phyloP scores from a whole-genome alignment of 2,329 filamentous ascomycete species.

The Fusarium sp. region DNA sequence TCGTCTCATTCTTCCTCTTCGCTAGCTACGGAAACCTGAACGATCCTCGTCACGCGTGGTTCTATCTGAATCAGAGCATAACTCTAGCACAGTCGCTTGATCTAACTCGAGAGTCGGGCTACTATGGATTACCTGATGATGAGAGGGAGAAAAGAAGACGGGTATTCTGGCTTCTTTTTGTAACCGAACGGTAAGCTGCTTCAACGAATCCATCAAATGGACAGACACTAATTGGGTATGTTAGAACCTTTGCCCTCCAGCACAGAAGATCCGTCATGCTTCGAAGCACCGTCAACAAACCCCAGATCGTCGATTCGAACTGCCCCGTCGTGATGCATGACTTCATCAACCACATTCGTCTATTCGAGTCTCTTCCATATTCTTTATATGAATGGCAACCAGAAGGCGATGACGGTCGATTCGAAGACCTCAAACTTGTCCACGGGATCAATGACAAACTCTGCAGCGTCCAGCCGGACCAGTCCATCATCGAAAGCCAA shows the following conservation, averaged over 20 bases:
- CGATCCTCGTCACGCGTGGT: slow-evolving; percentile 49
- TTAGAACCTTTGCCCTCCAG: slow-evolving; percentile 52
- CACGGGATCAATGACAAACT: slow-evolving; percentile 48
- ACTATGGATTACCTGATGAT: slow-evolving; percentile 34
- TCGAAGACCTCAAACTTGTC: slow-evolving; percentile 43
- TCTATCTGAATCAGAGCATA: slow-evolving; percentile 53
- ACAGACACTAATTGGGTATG: not conserved
- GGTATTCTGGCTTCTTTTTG: slow-evolving; percentile 54
- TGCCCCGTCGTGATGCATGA: slow-evolving; percentile 53
- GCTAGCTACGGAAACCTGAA: slow-evolving; percentile 51
- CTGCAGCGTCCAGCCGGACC: slow-evolving; percentile 45
- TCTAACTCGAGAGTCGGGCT: slow-evolving; percentile 48
- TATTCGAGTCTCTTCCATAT: slow-evolving; percentile 50
- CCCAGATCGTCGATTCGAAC: slow-evolving; percentile 50
- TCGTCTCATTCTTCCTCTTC: slow-evolving; percentile 51
- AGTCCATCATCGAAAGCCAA: slow-evolving; percentile 51
- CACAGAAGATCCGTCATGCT: slow-evolving; percentile 50
- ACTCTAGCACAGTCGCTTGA: slow-evolving; percentile 48
- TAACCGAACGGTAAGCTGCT: slow-evolving; percentile 51
- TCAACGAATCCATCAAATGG: too few relatives aligned
- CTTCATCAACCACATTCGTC: slow-evolving; percentile 51
- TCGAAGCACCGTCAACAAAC: slow-evolving; percentile 49
- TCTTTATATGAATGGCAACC: slow-evolving; percentile 52
- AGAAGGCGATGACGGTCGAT: slow-evolving; percentile 33
- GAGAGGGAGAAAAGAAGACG: slow-evolving; percentile 50